Evolutionary conservation across 441 rosid genomes (phyloP), one percentile per base, ranked within the genome.

Genomic region (Capsella rubella): DNA sequence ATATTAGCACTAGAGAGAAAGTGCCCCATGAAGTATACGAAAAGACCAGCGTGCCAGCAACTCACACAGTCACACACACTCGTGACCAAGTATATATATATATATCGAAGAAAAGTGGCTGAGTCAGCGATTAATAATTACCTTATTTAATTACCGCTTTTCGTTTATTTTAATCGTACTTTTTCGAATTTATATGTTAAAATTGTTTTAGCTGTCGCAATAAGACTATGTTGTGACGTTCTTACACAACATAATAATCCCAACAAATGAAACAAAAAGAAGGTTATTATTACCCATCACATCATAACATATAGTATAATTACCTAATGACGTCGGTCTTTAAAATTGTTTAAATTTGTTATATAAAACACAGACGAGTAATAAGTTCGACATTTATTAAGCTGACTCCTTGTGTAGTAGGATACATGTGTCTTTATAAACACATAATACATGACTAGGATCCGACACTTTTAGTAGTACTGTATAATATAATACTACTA

Each of bases 361-460:
- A 21, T 21, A 21, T 21, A 29, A 29, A 37, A 27, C 59, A 37
- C 37, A 37, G 15, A 14, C 35, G 50, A 67, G 32, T 16, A 21
- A 21, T 16, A 21, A 21, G 25, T 21, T 40, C 71, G 27, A 40
- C 61, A 67, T n/a, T 28, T 12, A 5, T 15, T 6, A 5, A 27
- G 54, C 53, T 55, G 64, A 55, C 32, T 29, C 45, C 53, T 55
- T 69, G 34, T 57, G 43, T 45, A 46, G 50, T 46, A 6, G 50
- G 21, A 56, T 45, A 32, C 7, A 32, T 11, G 13, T 13, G 64
- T 27, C 25, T 5, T 43, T 29, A 16, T 45, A 21, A 21, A 6
- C 8, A 4, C 51, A 47, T 66, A 4, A 32, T 52, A 37, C 79
- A 56, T 76, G 75, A 76, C 75, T 63, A 63, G 75, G 79, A 76